Evolutionary conservation across 257 asterid species (phyloP), one percentile per base, ranked within the genome.

Genomic region (Hygrophila difformis): DNA sequence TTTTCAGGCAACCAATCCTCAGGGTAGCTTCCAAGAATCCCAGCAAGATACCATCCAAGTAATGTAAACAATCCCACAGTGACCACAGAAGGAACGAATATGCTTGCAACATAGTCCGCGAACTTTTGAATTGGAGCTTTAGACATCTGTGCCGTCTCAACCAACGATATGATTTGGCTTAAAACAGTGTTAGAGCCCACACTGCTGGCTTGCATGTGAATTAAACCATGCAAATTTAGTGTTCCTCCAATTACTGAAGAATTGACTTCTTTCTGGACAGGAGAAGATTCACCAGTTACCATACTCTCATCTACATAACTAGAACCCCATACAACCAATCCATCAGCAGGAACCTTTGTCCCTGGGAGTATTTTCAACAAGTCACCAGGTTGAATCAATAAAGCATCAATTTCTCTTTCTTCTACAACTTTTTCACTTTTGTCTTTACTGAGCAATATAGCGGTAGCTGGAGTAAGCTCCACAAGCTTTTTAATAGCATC

Each of bases 61-160:
- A 91, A 74, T 53, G 99, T 91, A 59, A 91, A 36, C 21, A 86
- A 39, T 57, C 87, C 78, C 76, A 87, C 22, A 50, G 75, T 52
- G 20, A 91, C 71, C 33, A 91, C 99, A 23, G 66, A 28, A 24
- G 99, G 99, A 48, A 91, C 95, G 63, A 91, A 91, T 59, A 86
- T 72, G 69, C 99, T 86, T 38, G 99, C 97, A 45, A 91, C 51
- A 68, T 47, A 80, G 53, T 91, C 99, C 2, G 99, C 96, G 43
- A 82, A 91, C 74, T 86, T 86, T 60, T 91, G 99, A 69, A 91
- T 91, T 51, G 99, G 99, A 47, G 99, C 99, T 69, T 86, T 86
- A 48, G 99, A 91, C 99, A 91, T 91, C 81, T 91, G 99, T 1
- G 99, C 99, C 12, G 94, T 74, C 89, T 91, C 99, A 72, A 91